phyloP scores from a whole-genome alignment of 176 grass and related monocot genomes.

The Aegilops speltoides region DNA sequence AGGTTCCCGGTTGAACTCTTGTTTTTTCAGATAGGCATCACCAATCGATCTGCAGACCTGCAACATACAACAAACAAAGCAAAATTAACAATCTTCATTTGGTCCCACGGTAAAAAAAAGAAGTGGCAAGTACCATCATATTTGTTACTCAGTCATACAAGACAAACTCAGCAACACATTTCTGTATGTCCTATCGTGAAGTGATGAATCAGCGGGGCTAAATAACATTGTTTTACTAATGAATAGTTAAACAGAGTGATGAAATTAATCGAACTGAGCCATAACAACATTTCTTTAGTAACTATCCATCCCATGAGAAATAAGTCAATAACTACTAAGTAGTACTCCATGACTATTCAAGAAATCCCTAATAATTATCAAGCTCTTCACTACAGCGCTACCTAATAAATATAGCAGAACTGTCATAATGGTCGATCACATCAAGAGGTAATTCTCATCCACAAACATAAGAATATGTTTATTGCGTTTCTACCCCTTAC shows the following conservation, averaged over 20 bases:
- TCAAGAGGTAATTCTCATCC: background rate
- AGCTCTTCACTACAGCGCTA: background rate
- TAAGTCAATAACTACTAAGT: background rate
- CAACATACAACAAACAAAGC: constrained; percentile 16
- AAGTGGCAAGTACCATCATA: background rate
- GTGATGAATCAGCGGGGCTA: background rate
- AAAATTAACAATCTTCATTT: constrained; percentile 8
- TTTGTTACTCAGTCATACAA: constrained; percentile 12
- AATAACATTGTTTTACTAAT: background rate
- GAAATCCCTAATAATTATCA: background rate
- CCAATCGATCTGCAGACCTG: constrained; percentile 91
- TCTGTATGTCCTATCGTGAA: background rate
- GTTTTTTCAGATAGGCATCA: constrained; percentile 83
- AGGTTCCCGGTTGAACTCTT: constrained; percentile 84
- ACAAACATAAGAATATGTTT: background rate
- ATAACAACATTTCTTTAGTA: background rate
- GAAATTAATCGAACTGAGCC: background rate
- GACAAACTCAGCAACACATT: constrained; percentile 6
- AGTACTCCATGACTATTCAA: background rate
- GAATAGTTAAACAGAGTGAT: background rate
- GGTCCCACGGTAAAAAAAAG: background rate
- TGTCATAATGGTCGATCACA: background rate
- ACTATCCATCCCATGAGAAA: constrained; percentile 18
- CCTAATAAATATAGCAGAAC: background rate
- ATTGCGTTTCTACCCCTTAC: background rate